Base-by-base conservation (phyloP, 2,329 filamentous ascomycete species). In the Neonectria sp. region DNA sequence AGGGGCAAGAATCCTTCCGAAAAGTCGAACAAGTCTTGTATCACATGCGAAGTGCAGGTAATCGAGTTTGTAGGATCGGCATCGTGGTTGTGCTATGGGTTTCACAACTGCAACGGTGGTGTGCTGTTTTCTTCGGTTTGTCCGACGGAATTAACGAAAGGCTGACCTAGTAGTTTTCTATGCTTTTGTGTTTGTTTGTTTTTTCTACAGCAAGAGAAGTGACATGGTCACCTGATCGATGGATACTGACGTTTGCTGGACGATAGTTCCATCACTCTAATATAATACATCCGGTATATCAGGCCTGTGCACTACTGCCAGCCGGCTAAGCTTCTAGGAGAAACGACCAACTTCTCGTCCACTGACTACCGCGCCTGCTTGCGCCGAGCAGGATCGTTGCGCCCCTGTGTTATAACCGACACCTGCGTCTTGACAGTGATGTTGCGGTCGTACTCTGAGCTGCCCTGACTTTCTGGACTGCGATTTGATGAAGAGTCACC, bases 341-440 rank as follows among this genome's bases (percentile, higher is more conserved):
- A 31, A 7, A 51, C 6, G 25, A 5, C 25, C 48, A 51, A 11
- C 15, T 11, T 24, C n/a, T 51, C 7, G 4, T n/a, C 48, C 15
- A 51, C 27, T 9, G 13, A 2, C 24, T 13, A 17, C n/a, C 15
- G 7, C 17, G 3, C 48, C 17, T 51, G 15, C 48, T 29, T 31
- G 25, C 15, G 48, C 27, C 43, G 31, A 33, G 6, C n/a, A 8
- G 21, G 56, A 27, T 27, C 29, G 15, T 25, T 45, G 24, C 61
- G 53, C 15, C 58, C 63, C n/a, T 63, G 55, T 6, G 55, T 55
- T 17, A 37, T 35, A 17, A 67, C 64, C 31, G 55, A 59, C 12
- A 67, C 64, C 3, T 67, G 60, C 9, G 64, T 67, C 29, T 60
- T 63, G 9, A 67, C 60, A 31, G 45, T 55, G 33, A 67, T 67